Base-by-base conservation (phyloP, 495 filamentous ascomycete species). In the Platismatia glauca region DNA sequence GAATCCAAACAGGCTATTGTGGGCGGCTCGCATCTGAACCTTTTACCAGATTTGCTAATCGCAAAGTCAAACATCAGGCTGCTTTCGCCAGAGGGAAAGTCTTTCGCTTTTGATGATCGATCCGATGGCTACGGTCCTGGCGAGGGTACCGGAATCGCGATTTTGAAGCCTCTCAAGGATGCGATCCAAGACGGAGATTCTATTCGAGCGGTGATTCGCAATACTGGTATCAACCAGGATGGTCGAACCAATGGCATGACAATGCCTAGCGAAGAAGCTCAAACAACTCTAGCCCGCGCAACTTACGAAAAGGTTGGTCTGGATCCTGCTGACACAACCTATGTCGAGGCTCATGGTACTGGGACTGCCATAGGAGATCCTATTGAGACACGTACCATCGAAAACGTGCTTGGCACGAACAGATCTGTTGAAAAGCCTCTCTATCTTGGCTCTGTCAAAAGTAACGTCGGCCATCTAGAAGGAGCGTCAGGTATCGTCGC, bases 401-500 rank as follows among this genome's bases (percentile, higher is more conserved):
- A 27, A 20, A 20, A 24, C 4, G 44, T 39, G 8, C 48, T 64
- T 12, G 48, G 9, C 16, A 50, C 31, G 20, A 22, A 24, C 4
- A 11, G 78, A 43, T 81, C 79, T n/a, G 15, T 20, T 15, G 62
- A 68, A 9, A 64, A 63, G 6, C 70, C 59, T 8, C 68, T 77
- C 29, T 71, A 73, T 55, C 71, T 82, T 8, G 79, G 81, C 2
- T 78, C 75, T 0, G 69, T 82, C 34, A 83, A 82, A 64, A 78
- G 77, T 2, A 67, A 76, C 8, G 69, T 83, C 39, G 81, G 83
- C 1, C 83, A 84, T 68, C 57, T 64, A 1, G 82, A 82, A 59
- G 81, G 76, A 2, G 68, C 75, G 7, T 79, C 82, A 3, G 84
- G 84, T 11, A 59, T 87, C 31, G 84, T 85, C 0, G 80, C 80